These are phyloP conservation scores for Pelargonium myrrhifolium DNA, from an alignment of 441 rosid species.

Conservation along the genomic window DNA sequence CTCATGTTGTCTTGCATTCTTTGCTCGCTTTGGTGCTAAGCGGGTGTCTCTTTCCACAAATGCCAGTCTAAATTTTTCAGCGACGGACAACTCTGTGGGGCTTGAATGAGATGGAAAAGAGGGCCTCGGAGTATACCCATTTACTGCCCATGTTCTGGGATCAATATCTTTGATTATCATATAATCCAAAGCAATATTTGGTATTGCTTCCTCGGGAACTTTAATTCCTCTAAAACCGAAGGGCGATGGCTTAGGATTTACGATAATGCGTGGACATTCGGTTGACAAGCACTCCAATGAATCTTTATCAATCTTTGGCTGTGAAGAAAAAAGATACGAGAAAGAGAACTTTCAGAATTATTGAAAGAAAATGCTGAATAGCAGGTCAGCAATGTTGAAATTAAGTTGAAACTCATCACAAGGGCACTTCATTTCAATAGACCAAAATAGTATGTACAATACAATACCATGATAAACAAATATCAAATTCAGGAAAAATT, in stretches of 20 bases:
- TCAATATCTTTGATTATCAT: constrained; percentile 50
- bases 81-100: constrained; percentile 55
- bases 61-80: constrained; percentile 85
- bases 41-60: constrained; percentile 72
- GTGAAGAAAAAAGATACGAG: constrained; percentile 15
- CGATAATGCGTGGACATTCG: constrained; percentile 69
- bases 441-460: neutral
- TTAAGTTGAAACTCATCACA: too few species aligned
- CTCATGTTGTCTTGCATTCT: constrained; percentile 80
- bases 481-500: constrained; percentile 5
- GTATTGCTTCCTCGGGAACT: constrained; percentile 58
- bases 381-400: neutral
- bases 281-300: constrained; percentile 43
- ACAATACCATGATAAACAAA: neutral
- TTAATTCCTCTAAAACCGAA: constrained; percentile 42
- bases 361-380: neutral
- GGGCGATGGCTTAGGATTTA: constrained; percentile 71
- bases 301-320: constrained; percentile 69
- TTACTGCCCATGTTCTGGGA: constrained; percentile 54
- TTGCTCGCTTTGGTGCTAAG: constrained; percentile 86
- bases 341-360: too few species aligned
- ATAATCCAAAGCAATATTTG: constrained; percentile 50
- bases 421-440: neutral
- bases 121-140: constrained; percentile 29
- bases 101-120: constrained; percentile 21